Base-by-base conservation (phyloP, 495 filamentous ascomycete genomes). In the Aspergillus heteromorphus region DNA sequence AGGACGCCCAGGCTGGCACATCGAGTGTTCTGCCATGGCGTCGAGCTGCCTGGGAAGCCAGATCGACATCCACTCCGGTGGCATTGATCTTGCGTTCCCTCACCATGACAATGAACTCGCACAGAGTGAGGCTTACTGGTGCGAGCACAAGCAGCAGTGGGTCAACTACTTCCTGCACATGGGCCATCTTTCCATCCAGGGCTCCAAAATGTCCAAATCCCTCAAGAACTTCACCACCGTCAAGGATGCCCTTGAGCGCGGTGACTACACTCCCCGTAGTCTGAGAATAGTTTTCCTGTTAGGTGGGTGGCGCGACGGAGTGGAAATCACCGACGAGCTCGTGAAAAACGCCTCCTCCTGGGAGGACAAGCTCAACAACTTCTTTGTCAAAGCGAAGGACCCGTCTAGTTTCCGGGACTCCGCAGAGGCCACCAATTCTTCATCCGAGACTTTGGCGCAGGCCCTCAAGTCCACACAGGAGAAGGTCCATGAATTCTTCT, bases 151-250 rank as follows among this genome's bases (percentile, higher is more conserved):
- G 17, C 81, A 87, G 58, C 88, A 89, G 54, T 96, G 91, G 91
- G 86, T 95, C 34, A 95, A 92, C 62, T 96, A 98, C 71, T 98
- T 98, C 70, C 63, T 97, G 51, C 92, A 97, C 66, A 96, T 95
- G 87, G 92, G 92, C 6, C 92, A 98, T 67, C 73, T 97, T 41
- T 88, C 85, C 18, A 97, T 98, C 53, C 78, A 84, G 31, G 92
- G 93, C 0, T 87, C 83, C 6, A 98, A 98, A 67, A 98, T 98
- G 93, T 89, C 84, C 45, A 97, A 97, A 70, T 87, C 82, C 6
- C 67, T 97, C 53, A 97, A 98, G 76, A 98, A 97, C 71, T 98
- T 97, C 69, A 89, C 88, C n/a, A 95, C 93, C 0, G 95, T 98
- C 55, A 81, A 87, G 8, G 87, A 93, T 60, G 91, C 91, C 0